Percentiles rank a stretch among this genome's conserved stretches.
These are phyloP conservation scores for Lentinula sp. DNA, from an alignment of 768 basidiomycete genomes.

Conservation along the genomic window DNA sequence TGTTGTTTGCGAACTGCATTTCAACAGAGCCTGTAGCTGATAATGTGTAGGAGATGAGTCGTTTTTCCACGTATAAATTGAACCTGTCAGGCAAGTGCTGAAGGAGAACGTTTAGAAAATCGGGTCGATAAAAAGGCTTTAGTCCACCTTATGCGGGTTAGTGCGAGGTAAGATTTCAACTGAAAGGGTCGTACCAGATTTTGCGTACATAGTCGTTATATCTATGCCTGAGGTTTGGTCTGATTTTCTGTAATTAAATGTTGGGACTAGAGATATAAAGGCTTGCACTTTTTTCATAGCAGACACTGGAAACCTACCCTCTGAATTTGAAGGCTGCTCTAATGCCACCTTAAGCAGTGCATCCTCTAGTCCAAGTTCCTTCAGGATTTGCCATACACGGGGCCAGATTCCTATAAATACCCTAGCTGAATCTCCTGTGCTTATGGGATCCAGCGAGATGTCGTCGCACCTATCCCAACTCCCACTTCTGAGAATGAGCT, in stretches of 20 bases:
- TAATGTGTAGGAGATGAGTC: conserved; percentile 22
- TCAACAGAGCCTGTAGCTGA: conserved; percentile 14
- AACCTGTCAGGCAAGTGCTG: conserved; percentile 18
- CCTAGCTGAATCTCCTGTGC: too few relatives aligned
- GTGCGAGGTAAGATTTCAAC: too few relatives aligned
- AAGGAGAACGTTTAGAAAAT: conserved; percentile 25
- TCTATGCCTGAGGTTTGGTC: conserved; percentile 24
- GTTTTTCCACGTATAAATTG: conserved; percentile 26
- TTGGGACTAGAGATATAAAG: neutral
- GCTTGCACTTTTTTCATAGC: neutral
- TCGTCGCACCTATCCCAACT: conserved; percentile 29
- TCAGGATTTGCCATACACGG: conserved; percentile 34
- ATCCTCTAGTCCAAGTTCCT: conserved; percentile 30
- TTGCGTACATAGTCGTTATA: conserved; percentile 16
- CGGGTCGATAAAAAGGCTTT: conserved; percentile 28
- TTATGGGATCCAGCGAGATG: neutral
- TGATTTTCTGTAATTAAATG: conserved; percentile 19
- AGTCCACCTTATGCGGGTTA: conserved; percentile 17
- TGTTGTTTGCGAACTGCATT: conserved; percentile 30
- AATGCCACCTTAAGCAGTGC: conserved; percentile 19
- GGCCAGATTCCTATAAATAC: conserved; percentile 20
- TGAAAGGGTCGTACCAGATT: conserved; percentile 10
- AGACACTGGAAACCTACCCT: conserved; percentile 10
- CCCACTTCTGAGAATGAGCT: conserved; percentile 32
- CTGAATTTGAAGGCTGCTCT: conserved; percentile 18